These are phyloP conservation scores for Rhizopogon salebrosus DNA, from an alignment of 768 basidiomycete species.

Conservation along the genomic window DNA sequence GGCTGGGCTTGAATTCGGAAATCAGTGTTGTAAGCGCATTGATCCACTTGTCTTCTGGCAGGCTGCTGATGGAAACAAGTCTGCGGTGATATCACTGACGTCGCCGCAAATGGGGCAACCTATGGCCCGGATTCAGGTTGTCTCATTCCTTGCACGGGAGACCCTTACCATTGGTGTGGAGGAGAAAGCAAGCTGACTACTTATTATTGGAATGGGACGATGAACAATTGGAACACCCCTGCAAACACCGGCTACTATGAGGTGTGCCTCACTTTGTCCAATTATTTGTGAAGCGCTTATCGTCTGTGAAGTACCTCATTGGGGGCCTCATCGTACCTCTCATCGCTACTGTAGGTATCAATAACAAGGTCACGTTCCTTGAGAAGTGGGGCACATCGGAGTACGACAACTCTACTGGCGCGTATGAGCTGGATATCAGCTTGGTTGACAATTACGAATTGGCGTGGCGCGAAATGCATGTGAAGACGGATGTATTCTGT, in stretches of 20 bases:
- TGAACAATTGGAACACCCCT: constrained; percentile 65
- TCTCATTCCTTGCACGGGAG: constrained; percentile 57
- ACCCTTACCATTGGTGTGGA: constrained; percentile 67
- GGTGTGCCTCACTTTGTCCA: constrained; percentile 33
- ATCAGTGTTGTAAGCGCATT: constrained; percentile 64
- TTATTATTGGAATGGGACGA: constrained; percentile 47
- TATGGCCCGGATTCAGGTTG: constrained; percentile 35
- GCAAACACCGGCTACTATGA: constrained; percentile 64
- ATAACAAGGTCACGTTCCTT: constrained; percentile 77
- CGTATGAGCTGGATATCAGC: constrained; percentile 70
- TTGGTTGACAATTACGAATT: constrained; percentile 36
- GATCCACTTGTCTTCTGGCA: neutral
- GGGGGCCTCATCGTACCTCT: constrained; percentile 66
- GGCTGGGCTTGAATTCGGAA: constrained; percentile 62
- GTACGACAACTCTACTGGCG: constrained; percentile 63
- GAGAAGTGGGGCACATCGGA: constrained; percentile 69
- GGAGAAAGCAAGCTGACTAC: constrained; percentile 47
- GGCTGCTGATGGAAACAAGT: constrained; percentile 23
- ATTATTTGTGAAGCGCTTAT: neutral
- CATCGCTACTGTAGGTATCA: constrained; percentile 71
- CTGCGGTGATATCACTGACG: constrained; percentile 65
- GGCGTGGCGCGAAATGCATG: constrained; percentile 75
- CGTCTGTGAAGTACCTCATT: constrained; percentile 34
- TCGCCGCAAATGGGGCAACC: constrained; percentile 30
- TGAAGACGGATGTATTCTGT: constrained; percentile 78